phyloP scores from a whole-genome alignment of 768 basidiomycete genomes.

The Tricholoma sp. region DNA sequence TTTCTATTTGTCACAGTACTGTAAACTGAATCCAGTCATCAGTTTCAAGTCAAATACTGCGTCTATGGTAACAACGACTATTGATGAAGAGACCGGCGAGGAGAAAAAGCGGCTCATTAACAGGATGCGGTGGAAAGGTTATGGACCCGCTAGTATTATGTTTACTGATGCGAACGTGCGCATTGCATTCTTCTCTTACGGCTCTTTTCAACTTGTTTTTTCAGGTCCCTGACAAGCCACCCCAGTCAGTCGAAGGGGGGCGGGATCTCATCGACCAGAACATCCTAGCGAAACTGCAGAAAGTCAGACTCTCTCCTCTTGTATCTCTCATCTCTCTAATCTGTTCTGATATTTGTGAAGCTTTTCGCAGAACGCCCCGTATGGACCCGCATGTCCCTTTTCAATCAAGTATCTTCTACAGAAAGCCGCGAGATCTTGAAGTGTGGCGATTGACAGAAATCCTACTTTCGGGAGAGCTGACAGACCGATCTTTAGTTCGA shows the following conservation, averaged over 20 bases:
- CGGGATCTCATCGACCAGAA: constrained; percentile 48
- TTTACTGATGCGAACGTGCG: constrained; percentile 57
- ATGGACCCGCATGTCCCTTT: constrained; percentile 84
- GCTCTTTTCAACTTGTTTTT: background rate
- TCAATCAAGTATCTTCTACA: constrained; percentile 69
- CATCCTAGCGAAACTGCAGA: constrained; percentile 49
- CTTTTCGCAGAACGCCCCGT: constrained; percentile 72
- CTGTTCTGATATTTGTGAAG: constrained; percentile 31
- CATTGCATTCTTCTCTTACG: background rate
- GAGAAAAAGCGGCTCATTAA: constrained; percentile 84
- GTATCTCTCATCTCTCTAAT: background rate
- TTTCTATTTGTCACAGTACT: background rate
- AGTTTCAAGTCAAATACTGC: constrained; percentile 79
- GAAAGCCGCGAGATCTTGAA: constrained; percentile 73
- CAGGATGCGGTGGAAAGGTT: constrained; percentile 80
- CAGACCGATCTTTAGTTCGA: constrained; percentile 50
- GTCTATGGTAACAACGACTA: constrained; percentile 60
- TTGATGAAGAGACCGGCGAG: constrained; percentile 74
- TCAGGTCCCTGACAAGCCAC: constrained; percentile 64
- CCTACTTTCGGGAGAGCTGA: background rate
- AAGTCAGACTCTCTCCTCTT: constrained; percentile 30
- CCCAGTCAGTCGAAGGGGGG: constrained; percentile 56
- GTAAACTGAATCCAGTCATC: background rate
- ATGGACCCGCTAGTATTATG: constrained; percentile 66
- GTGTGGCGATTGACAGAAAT: constrained; percentile 38